phyloP scores from a whole-genome alignment of 805 yeast genomes.

The Suhomyces pyralidae region DNA sequence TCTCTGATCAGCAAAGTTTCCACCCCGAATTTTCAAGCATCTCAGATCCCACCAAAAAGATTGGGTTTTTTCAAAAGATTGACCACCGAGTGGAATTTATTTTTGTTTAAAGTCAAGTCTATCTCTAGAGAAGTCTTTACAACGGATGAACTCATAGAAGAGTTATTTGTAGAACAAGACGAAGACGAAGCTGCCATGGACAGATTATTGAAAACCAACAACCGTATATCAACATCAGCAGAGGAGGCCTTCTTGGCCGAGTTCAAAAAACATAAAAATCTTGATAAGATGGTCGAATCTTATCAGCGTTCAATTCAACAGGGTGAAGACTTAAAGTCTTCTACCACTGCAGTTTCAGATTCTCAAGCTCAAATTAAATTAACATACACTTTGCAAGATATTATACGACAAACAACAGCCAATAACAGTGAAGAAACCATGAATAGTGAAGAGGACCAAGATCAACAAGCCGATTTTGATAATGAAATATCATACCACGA shows the following conservation, averaged over 20 bases:
- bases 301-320: conserved; percentile 16
- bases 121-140: conserved; percentile 49
- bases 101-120: conserved; percentile 31
- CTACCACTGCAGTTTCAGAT: conserved; percentile 12
- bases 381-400: conserved; percentile 16
- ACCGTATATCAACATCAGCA: conserved; percentile 20
- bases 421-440: conserved; percentile 9
- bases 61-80: conserved; percentile 36
- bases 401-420: conserved; percentile 20
- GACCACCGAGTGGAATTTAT: conserved; percentile 37
- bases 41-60: conserved; percentile 9
- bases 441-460: conserved; percentile 10
- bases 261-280: conserved; percentile 27
- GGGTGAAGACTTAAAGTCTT: conserved; percentile 10
- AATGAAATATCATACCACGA: conserved; percentile 19
- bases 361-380: neutral
- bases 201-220: conserved; percentile 10
- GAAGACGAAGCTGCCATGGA: conserved; percentile 28
- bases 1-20: conserved; percentile 1
- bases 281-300: conserved; percentile 30
- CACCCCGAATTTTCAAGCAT: neutral
- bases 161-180: conserved; percentile 45
- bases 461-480: conserved; percentile 7
- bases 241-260: conserved; percentile 34
- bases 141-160: conserved; percentile 49